Base-by-base conservation (phyloP, 345 rosid species). In the Nephelium lappaceum region DNA sequence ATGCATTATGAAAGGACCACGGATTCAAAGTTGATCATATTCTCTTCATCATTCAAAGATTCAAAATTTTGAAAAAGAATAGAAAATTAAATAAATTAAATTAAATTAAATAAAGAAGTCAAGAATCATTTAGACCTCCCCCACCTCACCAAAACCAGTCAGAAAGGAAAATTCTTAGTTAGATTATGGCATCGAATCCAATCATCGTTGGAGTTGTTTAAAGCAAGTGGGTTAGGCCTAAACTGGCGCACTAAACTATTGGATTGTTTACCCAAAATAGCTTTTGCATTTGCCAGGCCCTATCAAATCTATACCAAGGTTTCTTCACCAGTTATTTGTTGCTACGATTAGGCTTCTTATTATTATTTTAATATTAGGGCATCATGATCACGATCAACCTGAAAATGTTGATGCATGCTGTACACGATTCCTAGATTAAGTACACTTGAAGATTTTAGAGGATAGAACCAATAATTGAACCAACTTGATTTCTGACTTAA, bases 181-280 rank as follows among this genome's bases (percentile, higher is more conserved):
- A 75, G 74, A 84, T 81, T 75, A 79, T 81, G 81, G 83, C 79
- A 87, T 81, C 85, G 85, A 83, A 87, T 85, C 77, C 70, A 73
- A 82, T 81, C 83, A 80, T 72, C 76, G 38, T 21, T 57, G 63
- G 68, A 77, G 62, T 62, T 76, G 62, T 83, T 80, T 75, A 63
- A 51, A 71, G 24, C 53, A 73, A 75, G 87, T 83, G 77, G 81
- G 81, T 81, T 86, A 77, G 82, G 85, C 83, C 81, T 73, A 60
- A 78, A 72, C 82, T 39, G 47, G 79, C 71, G 73, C 85, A 82
- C 82, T 67, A 18, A 62, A 41, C 6, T 8, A 66, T 25, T 41
- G 25, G 45, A 19, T 70, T 69, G 23, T 11, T 75, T 68, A 77
- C 61, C 43, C 10, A 76, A 55, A 58, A 62, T 27, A 18, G 72